Percentiles rank a stretch among this genome's conserved stretches.
Conservation (phyloP, 2,329 filamentous ascomycete species). For the Chalaropsis ovoidea region DNA sequence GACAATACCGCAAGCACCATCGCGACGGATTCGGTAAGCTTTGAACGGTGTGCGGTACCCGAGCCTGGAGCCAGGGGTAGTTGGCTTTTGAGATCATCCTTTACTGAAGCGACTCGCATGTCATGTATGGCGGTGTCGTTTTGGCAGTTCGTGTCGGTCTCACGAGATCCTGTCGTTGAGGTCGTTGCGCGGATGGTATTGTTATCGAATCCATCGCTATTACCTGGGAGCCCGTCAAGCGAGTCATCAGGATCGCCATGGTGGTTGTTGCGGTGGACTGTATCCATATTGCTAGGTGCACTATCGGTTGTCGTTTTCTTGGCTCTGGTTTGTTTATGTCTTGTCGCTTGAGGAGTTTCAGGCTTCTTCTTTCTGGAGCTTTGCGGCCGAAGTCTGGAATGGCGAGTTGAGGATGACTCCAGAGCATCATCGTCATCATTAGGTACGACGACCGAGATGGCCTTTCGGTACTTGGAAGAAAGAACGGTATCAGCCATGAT, state of each 20-base stretch:
- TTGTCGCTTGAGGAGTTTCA: no score
- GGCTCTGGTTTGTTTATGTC: no score
- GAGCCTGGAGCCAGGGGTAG: neutral
- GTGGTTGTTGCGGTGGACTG: no score
- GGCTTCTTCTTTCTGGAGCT: neutral
- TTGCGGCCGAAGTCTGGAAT: neutral
- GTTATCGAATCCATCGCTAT: neutral
- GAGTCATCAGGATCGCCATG: neutral
- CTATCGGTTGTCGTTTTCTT: no score
- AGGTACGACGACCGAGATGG: neutral
- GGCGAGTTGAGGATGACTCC: neutral
- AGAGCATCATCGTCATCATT: neutral
- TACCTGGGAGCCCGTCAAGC: neutral
- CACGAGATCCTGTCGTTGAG: no score
- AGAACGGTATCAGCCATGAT: no score
- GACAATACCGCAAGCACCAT: conserved; percentile 46
- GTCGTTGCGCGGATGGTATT: no score
- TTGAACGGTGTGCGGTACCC: conserved; percentile 26
- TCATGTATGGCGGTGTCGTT: no score
- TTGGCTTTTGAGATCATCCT: no score
- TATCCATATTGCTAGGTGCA: no score
- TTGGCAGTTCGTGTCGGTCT: no score
- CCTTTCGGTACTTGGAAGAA: neutral
- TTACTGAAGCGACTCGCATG: no score
- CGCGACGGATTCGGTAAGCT: conserved; percentile 38